Evolutionary conservation across 495 filamentous ascomycete species (phyloP), one percentile per base, ranked within the genome.

Genomic region (Opeltia flavorubescens): DNA sequence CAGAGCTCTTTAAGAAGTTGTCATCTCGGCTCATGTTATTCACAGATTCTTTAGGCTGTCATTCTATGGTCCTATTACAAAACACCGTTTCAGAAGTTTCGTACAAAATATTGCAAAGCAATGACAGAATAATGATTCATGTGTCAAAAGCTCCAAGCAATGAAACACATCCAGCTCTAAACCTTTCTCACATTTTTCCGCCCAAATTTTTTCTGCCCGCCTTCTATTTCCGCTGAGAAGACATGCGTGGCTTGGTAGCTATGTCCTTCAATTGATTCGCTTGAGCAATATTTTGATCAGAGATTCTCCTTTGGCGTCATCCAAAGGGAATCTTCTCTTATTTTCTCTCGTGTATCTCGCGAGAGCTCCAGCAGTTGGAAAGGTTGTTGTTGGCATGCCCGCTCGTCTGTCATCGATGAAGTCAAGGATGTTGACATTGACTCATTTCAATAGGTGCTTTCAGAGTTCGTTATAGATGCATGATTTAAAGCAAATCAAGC

Each of bases 341-440:
- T 47, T 43, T 0, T 46, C n/a, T 4, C 55, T 44, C 0, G 71
- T 66, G 49, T 77, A 74, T 0, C 41, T 8, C 2, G 55, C 57
- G 46, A 76, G 65, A n/a, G 44, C 49, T 0, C 39, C 20, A 20
- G 58, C 48, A 24, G 46, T 57, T 0, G 30, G 23, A 57, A 72
- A 74, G 18, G 56, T 49, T 26, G 47, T 42, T 3, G 69, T 56
- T 3, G 35, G 39, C 3, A 46, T 47, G 1, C 54, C 50, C 3
- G 53, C 52, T 13, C 59, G 63, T 45, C 62, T 61, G 20, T 60
- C 56, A 15, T 78, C 67, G 11, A 76, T 62, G 1, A 75, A 54
- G 53, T 77, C 71, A 1, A 76, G 59, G 25, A 75, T 62, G 49
- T 76, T 76, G 53, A 77, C 65, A 3, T 70, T 50, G 15, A 66